Conservation (phyloP, 768 basidiomycete species). For the Xanthoconium purpureum region DNA sequence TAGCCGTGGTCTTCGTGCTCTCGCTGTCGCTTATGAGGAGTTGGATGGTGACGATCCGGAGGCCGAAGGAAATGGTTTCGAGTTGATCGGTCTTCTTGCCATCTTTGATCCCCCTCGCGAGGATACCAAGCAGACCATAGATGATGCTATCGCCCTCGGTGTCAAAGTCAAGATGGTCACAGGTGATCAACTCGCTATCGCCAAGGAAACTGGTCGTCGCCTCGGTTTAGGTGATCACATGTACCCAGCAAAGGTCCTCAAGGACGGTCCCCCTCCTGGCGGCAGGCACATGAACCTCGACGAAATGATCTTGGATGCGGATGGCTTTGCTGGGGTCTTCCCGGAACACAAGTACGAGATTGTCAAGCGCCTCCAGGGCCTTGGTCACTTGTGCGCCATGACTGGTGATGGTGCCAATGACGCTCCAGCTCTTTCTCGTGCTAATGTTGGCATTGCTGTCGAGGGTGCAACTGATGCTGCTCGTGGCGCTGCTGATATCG, state of each 20-base stretch:
- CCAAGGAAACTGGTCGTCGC: slow-evolving; percentile 98
- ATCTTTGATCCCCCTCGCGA: slow-evolving; percentile 98
- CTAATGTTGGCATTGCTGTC: slow-evolving; percentile 99
- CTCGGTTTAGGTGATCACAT: slow-evolving; percentile 98
- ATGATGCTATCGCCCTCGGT: slow-evolving; percentile 92
- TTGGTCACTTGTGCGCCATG: slow-evolving; percentile 97
- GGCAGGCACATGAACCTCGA: slow-evolving; percentile 82
- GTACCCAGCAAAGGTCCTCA: slow-evolving; percentile 99
- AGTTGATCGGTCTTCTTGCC: slow-evolving; percentile 93
- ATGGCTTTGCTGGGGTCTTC: slow-evolving; percentile 99
- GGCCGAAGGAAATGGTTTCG: slow-evolving; percentile 93
- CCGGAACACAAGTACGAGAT: slow-evolving; percentile 99
- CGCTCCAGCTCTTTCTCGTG: slow-evolving; percentile 94
- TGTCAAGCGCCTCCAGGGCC: slow-evolving; percentile 95
- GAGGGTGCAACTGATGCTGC: slow-evolving; percentile 99
- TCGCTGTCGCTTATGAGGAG: slow-evolving; percentile 95
- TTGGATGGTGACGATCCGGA: slow-evolving; percentile 79
- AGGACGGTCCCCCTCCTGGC: slow-evolving; percentile 89
- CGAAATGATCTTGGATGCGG: slow-evolving; percentile 99
- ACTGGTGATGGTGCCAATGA: slow-evolving; percentile 99
- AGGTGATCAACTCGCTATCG: slow-evolving; percentile 99
- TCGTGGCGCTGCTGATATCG: slow-evolving; percentile 97
- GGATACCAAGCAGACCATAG: slow-evolving; percentile 98
- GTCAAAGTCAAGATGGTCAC: slow-evolving; percentile 99
- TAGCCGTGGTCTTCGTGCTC: slow-evolving; percentile 89